phyloP scores from a whole-genome alignment of 2,329 filamentous ascomycete genomes.

The Trichothecium roseum region DNA sequence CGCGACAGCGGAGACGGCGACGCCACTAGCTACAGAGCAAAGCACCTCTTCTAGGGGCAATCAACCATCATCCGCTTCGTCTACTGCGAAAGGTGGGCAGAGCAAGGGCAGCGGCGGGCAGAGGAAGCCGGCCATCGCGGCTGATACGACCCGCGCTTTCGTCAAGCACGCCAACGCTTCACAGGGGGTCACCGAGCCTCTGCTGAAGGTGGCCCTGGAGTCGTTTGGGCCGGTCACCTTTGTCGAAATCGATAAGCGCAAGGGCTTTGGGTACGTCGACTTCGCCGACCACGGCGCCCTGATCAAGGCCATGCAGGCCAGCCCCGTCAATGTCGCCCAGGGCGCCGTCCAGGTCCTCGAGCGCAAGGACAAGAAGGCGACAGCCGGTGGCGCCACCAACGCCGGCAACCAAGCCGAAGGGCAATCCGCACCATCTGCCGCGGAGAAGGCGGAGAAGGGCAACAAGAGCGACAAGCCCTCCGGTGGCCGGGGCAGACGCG shows the following conservation, averaged over 20 bases:
- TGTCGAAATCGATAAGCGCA: constrained; percentile 89
- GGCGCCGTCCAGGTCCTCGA: constrained; percentile 82
- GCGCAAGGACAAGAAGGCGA: constrained; percentile 52
- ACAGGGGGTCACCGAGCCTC: constrained; percentile 78
- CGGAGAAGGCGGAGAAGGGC: constrained; percentile 8
- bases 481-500: constrained; percentile 13
- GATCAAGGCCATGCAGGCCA: constrained; percentile 69
- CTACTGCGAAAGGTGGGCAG: constrained; percentile 15
- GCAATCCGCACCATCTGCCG: not conserved
- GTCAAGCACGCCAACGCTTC: constrained; percentile 79
- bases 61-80: constrained; percentile 4
- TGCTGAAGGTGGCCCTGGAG: constrained; percentile 65
- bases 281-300: constrained; percentile 66
- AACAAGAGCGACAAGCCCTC: constrained; percentile 12
- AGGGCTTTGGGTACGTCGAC: constrained; percentile 88
- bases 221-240: constrained; percentile 63
- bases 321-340: constrained; percentile 72
- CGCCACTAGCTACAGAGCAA: constrained; percentile 2
- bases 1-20: not conserved
- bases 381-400: constrained; percentile 7
- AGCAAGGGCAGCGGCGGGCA: constrained; percentile 22
- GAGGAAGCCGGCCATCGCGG: constrained; percentile 21
- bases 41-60: constrained; percentile 2
- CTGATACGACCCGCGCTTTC: constrained; percentile 56
- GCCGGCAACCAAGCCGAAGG: constrained; percentile 3